phyloP scores from a whole-genome alignment of 768 basidiomycete species.

The Agrocybe chaxingu region DNA sequence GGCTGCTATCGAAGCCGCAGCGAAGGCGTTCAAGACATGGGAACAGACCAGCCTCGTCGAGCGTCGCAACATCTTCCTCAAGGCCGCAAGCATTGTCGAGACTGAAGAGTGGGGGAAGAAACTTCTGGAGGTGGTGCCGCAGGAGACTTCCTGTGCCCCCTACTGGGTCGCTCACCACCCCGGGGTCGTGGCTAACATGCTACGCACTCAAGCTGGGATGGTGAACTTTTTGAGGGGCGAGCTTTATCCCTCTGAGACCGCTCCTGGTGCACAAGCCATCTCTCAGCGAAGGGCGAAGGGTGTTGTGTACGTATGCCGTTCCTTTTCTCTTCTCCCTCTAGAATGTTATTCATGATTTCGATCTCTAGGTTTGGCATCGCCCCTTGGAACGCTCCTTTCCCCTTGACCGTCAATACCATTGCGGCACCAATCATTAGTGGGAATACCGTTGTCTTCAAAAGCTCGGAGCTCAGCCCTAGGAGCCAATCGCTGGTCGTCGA shows the following conservation, averaged over 20 bases:
- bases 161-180: slow-evolving; percentile 27
- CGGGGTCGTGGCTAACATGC: slow-evolving; percentile 11
- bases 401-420: slow-evolving; percentile 41
- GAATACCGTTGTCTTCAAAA: slow-evolving; percentile 53
- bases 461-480: slow-evolving; percentile 48
- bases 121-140: slow-evolving; percentile 26
- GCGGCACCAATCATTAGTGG: slow-evolving; percentile 49
- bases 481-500: slow-evolving; percentile 44
- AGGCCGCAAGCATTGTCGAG: slow-evolving; percentile 43
- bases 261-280: slow-evolving; percentile 43
- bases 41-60: slow-evolving; percentile 31
- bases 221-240: slow-evolving; percentile 39
- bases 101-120: slow-evolving; percentile 37
- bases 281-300: slow-evolving; percentile 47
- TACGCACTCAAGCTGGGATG: slow-evolving; percentile 32
- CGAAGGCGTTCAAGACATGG: slow-evolving; percentile 46
- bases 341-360: background rate
- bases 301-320: slow-evolving; percentile 38
- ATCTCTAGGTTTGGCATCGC: slow-evolving; percentile 44
- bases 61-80: slow-evolving; percentile 43
- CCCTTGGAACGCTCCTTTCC: slow-evolving; percentile 55
- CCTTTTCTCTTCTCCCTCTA: background rate
- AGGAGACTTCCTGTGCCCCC: slow-evolving; percentile 37
- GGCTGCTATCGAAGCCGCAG: slow-evolving; percentile 43
- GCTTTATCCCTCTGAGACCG: slow-evolving; percentile 33